Base-by-base conservation (phyloP, 2,329 filamentous ascomycete genomes). In the Shiraia bambusicola region DNA sequence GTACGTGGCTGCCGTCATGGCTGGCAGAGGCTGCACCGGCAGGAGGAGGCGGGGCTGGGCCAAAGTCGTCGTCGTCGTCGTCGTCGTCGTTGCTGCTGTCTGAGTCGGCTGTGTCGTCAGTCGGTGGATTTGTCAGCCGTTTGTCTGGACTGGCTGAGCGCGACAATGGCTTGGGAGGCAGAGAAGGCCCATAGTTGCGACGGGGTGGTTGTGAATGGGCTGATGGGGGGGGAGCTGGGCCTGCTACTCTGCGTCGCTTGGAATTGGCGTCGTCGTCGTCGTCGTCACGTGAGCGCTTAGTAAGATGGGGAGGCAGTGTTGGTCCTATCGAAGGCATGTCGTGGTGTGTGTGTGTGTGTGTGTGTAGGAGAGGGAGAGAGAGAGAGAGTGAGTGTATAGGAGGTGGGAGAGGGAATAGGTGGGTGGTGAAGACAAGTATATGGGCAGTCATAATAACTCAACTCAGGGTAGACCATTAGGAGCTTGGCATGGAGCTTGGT, bases 301-400 rank as follows among this genome's bases (percentile, higher is more conserved):
- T 55, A 29, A 86, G 76, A 48, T 87, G 81, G 4, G 85, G 77
- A 10, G 87, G 86, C 16, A 90, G 67, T 46, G 83, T 75, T 11
- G 87, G 86, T 4, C 86, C 86, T 59, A 88, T 83, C 25, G 80
- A 82, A 36, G 83, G 73, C 84, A 88, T 88, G 8, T 22, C 19
- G 19, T 22, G 19, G 19, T 5, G 19, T 22, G 8, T 22, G 4
- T 4, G 19, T 22, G 4, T 52, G 52, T 47, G 37, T 28, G 11
- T 37, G 59, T 59, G 69, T 22, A 35, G 25, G 26, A 28, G 33
- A 16, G 27, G 16, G 15, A 34, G 36, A 30, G 16, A 19, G 26
- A 22, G 19, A 14, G 13, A 69, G 59, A 53, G 52, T 47, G 37
- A 29, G 11, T 37, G 59, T 59, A 69, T 22, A 35, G 25, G 26